Conservation (phyloP, 306 rosid genomes). For the Mimosa pudica region DNA sequence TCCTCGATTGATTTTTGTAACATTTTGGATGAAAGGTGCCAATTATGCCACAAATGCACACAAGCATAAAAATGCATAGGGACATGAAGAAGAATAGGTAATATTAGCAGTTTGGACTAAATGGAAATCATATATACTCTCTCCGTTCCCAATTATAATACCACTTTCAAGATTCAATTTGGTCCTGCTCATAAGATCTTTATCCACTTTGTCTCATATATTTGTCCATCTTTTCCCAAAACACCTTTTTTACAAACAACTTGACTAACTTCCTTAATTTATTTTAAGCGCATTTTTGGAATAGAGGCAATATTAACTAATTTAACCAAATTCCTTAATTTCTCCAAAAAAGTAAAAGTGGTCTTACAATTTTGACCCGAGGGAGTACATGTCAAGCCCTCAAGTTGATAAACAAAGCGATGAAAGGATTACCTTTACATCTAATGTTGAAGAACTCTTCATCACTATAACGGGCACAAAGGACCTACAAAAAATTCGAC, state of each 20-base stretch:
- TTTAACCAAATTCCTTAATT: too few species aligned
- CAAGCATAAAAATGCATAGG: background rate
- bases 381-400: background rate
- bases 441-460: conserved; percentile 78
- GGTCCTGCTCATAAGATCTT: too few species aligned
- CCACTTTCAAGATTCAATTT: too few species aligned
- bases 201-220: too few species aligned
- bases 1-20: conserved; percentile 3
- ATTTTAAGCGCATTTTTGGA: too few species aligned
- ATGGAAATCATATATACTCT: background rate
- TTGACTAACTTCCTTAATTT: too few species aligned
- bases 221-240: too few species aligned
- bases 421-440: conserved; percentile 69
- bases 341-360: too few species aligned
- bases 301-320: too few species aligned
- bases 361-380: too few species aligned
- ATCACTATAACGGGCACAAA: conserved; percentile 85
- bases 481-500: conserved; percentile 56
- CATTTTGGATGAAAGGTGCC: conserved; percentile 2
- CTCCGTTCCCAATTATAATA: too few species aligned
- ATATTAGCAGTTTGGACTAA: background rate
- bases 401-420: conserved; percentile 1
- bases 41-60: conserved; percentile 4
- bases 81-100: background rate
- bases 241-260: too few species aligned